Base-by-base conservation (phyloP, 306 rosid species). In the Corylus avellana region DNA sequence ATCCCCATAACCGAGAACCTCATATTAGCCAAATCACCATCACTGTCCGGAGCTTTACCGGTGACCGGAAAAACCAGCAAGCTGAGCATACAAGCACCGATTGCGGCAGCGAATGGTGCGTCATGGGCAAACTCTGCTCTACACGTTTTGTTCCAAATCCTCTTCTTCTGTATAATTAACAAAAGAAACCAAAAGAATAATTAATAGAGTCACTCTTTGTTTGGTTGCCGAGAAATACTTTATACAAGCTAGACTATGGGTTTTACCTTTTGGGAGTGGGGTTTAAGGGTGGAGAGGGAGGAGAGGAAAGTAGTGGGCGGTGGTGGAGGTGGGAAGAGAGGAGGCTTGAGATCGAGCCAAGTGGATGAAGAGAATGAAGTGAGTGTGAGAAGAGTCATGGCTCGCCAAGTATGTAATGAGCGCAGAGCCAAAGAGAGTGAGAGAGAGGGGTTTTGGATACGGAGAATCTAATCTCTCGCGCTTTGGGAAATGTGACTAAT, bases 1-100 rank as follows among this genome's bases (percentile, higher is more conserved):
- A 95, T 85, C 67, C 91, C 88, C 99, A 95, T 93, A 22, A 91
- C 93, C 0, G 91, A 92, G 32, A 95, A 82, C 87, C 97, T 90
- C 1, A 96, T 55, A 76, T 93, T 97, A 13, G 90, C 86, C 47
- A 91, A 78, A 14, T 89, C 91, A 47, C 73, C 87, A 17, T 88
- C 92, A 0, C 81, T 89, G 4, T 77, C 81, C 0, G 70, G 62
- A 73, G 80, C 47, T 59, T 59, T 59, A 8, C 29, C 35, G 7
- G 83, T 25, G 22, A 85, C 82, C 0, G 97, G 94, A n/a, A 93
- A 75, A 10, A 93, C 66, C 85, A 91, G 76, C 7, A 98, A 96
- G 17, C 84, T 84, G 64, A 96, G 90, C 88, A 96, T 78, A 75
- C 91, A 93, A 37, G 97, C 94, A 9, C 96, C 98, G 82, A 95